Evolutionary conservation across 2,329 filamentous ascomycete genomes (phyloP).

Genomic region (Penicillium sp.): DNA sequence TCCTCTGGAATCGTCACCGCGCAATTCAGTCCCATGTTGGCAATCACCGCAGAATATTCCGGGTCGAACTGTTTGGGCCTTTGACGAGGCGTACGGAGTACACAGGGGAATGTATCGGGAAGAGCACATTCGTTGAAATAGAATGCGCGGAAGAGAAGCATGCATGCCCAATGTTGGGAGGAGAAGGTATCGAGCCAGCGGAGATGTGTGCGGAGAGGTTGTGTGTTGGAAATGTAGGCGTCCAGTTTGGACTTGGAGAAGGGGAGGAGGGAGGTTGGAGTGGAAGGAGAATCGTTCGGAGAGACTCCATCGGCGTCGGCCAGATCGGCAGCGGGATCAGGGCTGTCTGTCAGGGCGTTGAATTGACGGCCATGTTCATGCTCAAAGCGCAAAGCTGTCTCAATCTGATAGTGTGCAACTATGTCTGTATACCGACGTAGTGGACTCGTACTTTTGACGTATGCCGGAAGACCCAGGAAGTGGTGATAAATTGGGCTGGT

Average conservation of each 20-base stretch:
- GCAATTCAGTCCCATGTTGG: slow-evolving; percentile 35
- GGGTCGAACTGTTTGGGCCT: slow-evolving; percentile 24
- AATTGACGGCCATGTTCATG: slow-evolving; percentile 47
- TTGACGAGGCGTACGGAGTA: slow-evolving; percentile 32
- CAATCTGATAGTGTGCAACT: slow-evolving; percentile 65
- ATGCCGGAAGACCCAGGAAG: slow-evolving; percentile 54
- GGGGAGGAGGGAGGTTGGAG: slow-evolving; percentile 43
- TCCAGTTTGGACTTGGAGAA: slow-evolving; percentile 53
- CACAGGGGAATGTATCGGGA: slow-evolving; percentile 49
- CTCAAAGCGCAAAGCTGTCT: slow-evolving; percentile 61
- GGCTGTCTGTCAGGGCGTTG: slow-evolving; percentile 28
- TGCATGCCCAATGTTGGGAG: slow-evolving; percentile 51
- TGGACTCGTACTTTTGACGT: slow-evolving; percentile 62
- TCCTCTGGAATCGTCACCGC: slow-evolving; percentile 27
- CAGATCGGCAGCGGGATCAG: slow-evolving; percentile 1
- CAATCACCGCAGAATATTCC: slow-evolving; percentile 32
- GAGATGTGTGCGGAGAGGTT: slow-evolving; percentile 43
- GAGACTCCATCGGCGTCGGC: neutral
- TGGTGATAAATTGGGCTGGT: slow-evolving; percentile 52
- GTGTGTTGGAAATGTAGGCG: slow-evolving; percentile 48
- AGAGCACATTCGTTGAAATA: slow-evolving; percentile 56
- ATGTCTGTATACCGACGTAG: slow-evolving; percentile 63
- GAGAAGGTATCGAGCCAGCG: slow-evolving; percentile 41
- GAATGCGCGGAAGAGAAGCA: slow-evolving; percentile 60
- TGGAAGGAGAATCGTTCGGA: neutral